phyloP scores from a whole-genome alignment of 495 filamentous ascomycete genomes.

The Pyrenula massariospora region DNA sequence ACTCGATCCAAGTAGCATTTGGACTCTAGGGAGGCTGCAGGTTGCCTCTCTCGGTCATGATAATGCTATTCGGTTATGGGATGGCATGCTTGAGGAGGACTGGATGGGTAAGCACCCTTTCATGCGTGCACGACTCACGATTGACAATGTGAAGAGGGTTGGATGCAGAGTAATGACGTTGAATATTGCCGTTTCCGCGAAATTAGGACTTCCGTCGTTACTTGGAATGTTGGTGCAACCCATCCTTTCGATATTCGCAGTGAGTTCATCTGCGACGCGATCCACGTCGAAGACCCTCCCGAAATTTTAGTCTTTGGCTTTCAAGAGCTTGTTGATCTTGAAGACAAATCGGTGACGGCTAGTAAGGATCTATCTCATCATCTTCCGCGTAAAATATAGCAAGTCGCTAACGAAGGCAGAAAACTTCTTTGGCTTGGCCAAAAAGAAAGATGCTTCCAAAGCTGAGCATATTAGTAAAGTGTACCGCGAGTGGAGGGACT shows the following conservation, averaged over 20 bases:
- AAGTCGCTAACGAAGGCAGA: conserved; percentile 17
- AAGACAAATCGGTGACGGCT: conserved; percentile 95
- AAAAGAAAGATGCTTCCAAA: conserved; percentile 81
- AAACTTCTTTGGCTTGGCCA: conserved; percentile 41
- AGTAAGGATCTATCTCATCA: conserved; percentile 37
- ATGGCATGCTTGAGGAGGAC: conserved; percentile 86
- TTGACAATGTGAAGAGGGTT: conserved; percentile 38
- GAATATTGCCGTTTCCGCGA: conserved; percentile 79
- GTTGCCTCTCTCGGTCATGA: conserved; percentile 85
- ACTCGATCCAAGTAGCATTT: conserved; percentile 72
- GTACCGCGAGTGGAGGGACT: conserved; percentile 91
- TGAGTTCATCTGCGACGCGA: conserved; percentile 63
- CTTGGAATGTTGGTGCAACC: conserved; percentile 92
- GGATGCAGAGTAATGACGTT: conserved; percentile 73
- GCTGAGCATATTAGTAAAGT: conserved; percentile 95
- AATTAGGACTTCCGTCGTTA: conserved; percentile 65
- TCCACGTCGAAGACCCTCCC: conserved; percentile 59
- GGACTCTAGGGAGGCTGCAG: conserved; percentile 73
- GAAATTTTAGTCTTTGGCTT: conserved; percentile 96
- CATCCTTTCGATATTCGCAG: conserved; percentile 70
- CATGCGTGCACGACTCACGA: background rate
- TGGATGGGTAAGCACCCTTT: conserved; percentile 55
- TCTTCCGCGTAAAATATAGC: too few relatives aligned
- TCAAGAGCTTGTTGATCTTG: conserved; percentile 91
- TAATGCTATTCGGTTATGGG: conserved; percentile 78